These are phyloP conservation scores for Oenanthe sinensis DNA, from an alignment of 129 eudicot species.

Conservation along the genomic window DNA sequence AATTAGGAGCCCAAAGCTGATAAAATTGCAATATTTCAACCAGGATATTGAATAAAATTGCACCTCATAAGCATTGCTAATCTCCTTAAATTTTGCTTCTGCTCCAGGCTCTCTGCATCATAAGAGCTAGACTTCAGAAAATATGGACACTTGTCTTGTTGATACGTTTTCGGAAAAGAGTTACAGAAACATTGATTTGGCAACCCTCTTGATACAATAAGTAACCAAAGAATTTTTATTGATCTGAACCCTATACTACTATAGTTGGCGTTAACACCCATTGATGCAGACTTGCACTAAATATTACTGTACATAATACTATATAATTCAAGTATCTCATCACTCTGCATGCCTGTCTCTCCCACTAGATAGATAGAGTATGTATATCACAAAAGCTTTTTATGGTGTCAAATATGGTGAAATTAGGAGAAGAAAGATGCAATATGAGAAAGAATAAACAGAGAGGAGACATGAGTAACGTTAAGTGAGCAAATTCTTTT, in stretches of 20 bases:
- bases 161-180: background rate
- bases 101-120: constrained; percentile 92
- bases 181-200: background rate
- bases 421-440: background rate
- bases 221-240: background rate
- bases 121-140: constrained; percentile 15
- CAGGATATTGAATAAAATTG: background rate
- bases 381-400: too few species aligned
- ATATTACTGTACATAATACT: background rate
- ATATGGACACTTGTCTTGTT: background rate
- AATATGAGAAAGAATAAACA: background rate
- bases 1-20: background rate
- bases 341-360: background rate
- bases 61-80: constrained; percentile 97
- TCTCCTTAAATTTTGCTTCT: constrained; percentile 91
- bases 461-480: background rate
- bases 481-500: background rate
- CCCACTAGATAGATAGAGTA: background rate
- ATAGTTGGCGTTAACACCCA: background rate
- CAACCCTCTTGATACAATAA: background rate
- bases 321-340: background rate
- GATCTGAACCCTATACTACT: background rate
- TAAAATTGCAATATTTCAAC: background rate
- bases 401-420: background rate
- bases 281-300: background rate